These are phyloP conservation scores for Leishmania guyanensis DNA, from an alignment of 208 protist genomes.

Conservation along the genomic window DNA sequence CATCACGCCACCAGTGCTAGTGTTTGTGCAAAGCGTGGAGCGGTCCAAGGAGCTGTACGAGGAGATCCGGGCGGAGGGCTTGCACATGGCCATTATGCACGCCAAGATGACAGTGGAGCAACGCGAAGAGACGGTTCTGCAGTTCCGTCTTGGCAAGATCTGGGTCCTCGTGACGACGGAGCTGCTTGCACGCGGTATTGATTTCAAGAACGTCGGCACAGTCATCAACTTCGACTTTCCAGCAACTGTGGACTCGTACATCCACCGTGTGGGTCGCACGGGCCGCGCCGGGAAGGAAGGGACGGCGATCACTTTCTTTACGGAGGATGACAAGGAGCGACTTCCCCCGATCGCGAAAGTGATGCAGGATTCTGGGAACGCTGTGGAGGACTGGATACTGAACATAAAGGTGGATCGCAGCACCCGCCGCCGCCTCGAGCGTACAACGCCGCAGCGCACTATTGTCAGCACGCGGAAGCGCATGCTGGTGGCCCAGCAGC, in stretches of 20 bases:
- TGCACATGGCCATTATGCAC: slow-evolving; percentile 92
- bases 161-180: slow-evolving; percentile 98
- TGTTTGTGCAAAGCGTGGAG: slow-evolving; percentile 98
- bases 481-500: slow-evolving; percentile 79
- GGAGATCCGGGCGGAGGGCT: slow-evolving; percentile 89
- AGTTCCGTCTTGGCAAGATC: slow-evolving; percentile 95
- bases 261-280: slow-evolving; percentile 96
- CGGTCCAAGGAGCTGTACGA: slow-evolving; percentile 96
- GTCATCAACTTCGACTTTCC: slow-evolving; percentile 99
- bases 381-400: slow-evolving; percentile 96
- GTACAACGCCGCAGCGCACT: slow-evolving; percentile 80
- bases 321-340: slow-evolving; percentile 92
- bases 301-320: slow-evolving; percentile 97
- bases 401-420: slow-evolving; percentile 77
- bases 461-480: slow-evolving; percentile 88
- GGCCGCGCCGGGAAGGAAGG: slow-evolving; percentile 91
- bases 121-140: slow-evolving; percentile 93
- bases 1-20: slow-evolving; percentile 95
- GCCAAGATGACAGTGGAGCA: slow-evolving; percentile 88
- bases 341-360: slow-evolving; percentile 91
- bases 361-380: slow-evolving; percentile 92
- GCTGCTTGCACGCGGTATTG: slow-evolving; percentile 97
- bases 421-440: slow-evolving; percentile 57
- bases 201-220: slow-evolving; percentile 97
- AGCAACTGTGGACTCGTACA: slow-evolving; percentile 93